Evolutionary conservation across 352 stramenopile genomes (phyloP), one percentile per base, ranked within the genome.

Genomic region (Globisporangium acanthophoron): DNA sequence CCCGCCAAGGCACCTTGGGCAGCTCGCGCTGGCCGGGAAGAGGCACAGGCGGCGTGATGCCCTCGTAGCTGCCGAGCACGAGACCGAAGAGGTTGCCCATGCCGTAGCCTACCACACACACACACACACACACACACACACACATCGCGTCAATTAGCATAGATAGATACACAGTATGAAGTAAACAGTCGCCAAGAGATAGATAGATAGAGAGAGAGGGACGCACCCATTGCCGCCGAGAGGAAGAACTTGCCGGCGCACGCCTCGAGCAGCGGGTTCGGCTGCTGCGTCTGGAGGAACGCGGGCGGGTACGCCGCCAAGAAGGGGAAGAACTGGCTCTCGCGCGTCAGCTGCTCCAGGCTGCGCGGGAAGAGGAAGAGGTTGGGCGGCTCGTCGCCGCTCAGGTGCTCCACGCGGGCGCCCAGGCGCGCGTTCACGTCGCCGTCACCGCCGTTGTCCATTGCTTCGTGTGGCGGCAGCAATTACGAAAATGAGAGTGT

Each of bases 21-120:
- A 90, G 57, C 35, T 90, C 84, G 43, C 84, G 69, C 64, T 94
- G 84, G n/a, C 84, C 84, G 7, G 84, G 84, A 21, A 94, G 65
- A 16, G 81, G 81, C 40, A 94, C 74, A 3, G 84, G 84, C 21
- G 84, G 84, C 49, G 84, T 90, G 64, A 94, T 94, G 35, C 81
- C 78, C 76, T 94, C 84, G 67, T 94, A 94, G 62, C 81, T 92
- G 54, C 84, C 83, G 51, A 94, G 66, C 50, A 94, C 76, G 1
- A 89, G 62, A 6, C 84, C 84, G 54, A 94, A 92, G 3, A 88
- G 51, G 51, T 89, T 89, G 53, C 84, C 84, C 77, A 94, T 90
- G 13, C 68, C 74, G 61, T 91, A 94, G 0, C 84, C 84, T 94
- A n/a, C 41, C 3, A 27, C 6, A 20, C 7, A 21, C 20, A 35